Evolutionary conservation across 352 stramenopile species (phyloP).

Genomic region (Pythium aristosporum): DNA sequence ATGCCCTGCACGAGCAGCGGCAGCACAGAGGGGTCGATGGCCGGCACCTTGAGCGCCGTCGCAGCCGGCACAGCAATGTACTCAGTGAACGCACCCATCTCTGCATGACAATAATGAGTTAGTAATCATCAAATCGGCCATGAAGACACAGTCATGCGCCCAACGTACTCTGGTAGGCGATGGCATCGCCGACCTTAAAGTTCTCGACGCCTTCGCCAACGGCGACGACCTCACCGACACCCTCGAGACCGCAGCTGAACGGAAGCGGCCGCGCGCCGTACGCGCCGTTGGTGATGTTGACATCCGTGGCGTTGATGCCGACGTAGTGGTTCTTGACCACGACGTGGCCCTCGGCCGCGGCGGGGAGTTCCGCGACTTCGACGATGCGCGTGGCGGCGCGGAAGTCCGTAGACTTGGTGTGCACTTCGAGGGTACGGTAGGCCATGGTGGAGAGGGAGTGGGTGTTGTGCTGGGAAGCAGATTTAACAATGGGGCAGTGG

Average conservation of each 20-base stretch:
- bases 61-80: slow-evolving; percentile 18
- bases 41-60: slow-evolving; percentile 16
- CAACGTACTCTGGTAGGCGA: slow-evolving; percentile 28
- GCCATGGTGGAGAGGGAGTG: too few relatives aligned
- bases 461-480: too few relatives aligned
- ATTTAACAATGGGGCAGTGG: too few relatives aligned
- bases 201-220: slow-evolving; percentile 29
- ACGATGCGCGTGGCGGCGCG: slow-evolving; percentile 32
- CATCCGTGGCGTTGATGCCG: slow-evolving; percentile 39
- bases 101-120: background rate
- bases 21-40: slow-evolving; percentile 18
- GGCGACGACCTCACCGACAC: slow-evolving; percentile 30
- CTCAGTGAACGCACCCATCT: slow-evolving; percentile 24
- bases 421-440: slow-evolving; percentile 16
- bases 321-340: slow-evolving; percentile 34
- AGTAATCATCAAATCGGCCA: too few relatives aligned
- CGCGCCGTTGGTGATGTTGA: slow-evolving; percentile 29
- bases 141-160: too few relatives aligned
- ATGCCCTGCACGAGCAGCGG: slow-evolving; percentile 40
- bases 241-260: slow-evolving; percentile 31
- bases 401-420: slow-evolving; percentile 36
- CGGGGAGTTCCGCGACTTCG: slow-evolving; percentile 15
- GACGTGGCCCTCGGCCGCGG: slow-evolving; percentile 15
- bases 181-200: slow-evolving; percentile 30
- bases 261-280: slow-evolving; percentile 20